These are phyloP conservation scores for Alternaria dauci DNA, from an alignment of 2,329 filamentous ascomycete species.

Conservation along the genomic window DNA sequence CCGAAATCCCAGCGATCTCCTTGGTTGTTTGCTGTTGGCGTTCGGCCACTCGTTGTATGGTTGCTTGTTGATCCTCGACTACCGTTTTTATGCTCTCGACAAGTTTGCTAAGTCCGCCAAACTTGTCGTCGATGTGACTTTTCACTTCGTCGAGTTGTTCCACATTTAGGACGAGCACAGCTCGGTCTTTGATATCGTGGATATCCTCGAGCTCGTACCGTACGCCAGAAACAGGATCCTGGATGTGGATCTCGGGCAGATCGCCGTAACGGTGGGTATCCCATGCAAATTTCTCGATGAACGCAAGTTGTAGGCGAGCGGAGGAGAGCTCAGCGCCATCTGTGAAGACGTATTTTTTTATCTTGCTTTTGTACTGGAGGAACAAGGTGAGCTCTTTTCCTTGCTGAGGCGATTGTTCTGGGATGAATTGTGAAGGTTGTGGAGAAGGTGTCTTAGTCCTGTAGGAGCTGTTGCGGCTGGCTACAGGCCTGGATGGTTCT, in stretches of 20 bases:
- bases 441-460: conserved; percentile 52
- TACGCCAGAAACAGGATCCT: conserved; percentile 94
- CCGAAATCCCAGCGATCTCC: conserved; percentile 76
- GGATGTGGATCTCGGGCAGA: conserved; percentile 95
- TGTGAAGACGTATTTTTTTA: conserved; percentile 91
- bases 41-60: conserved; percentile 87
- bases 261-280: conserved; percentile 97
- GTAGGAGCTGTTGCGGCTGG: conserved; percentile 42
- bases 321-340: conserved; percentile 88
- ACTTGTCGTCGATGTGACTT: conserved; percentile 90
- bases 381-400: conserved; percentile 93
- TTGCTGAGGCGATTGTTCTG: conserved; percentile 70
- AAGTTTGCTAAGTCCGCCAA: conserved; percentile 79
- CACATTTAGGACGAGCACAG: conserved; percentile 92
- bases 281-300: conserved; percentile 99
- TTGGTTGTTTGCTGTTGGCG: conserved; percentile 88
- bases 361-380: conserved; percentile 93
- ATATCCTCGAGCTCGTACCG: conserved; percentile 95
- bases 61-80: conserved; percentile 81
- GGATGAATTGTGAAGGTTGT: conserved; percentile 55
- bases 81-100: conserved; percentile 87
- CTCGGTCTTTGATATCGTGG: conserved; percentile 90
- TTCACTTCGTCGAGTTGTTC: conserved; percentile 96
- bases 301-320: conserved; percentile 88
- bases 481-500: conserved; percentile 29